Evolutionary conservation across 306 rosid species (phyloP).

Genomic region (Gastrolobium bilobum): DNA sequence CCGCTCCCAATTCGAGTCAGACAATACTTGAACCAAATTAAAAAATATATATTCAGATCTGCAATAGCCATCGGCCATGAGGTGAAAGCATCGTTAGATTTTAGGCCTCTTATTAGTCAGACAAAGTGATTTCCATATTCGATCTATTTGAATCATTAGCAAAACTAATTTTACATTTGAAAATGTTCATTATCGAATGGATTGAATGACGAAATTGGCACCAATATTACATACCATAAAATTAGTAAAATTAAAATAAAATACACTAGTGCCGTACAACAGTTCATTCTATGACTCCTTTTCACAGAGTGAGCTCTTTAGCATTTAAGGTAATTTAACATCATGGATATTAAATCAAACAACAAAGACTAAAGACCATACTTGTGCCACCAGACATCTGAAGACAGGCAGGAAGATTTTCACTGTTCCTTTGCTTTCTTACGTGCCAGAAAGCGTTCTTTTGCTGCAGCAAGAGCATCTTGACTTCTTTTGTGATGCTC

Average conservation of each 20-base stretch:
- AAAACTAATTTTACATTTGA: neutral
- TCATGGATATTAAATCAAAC: constrained; percentile 25
- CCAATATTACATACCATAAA: constrained; percentile 16
- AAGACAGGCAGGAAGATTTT: constrained; percentile 36
- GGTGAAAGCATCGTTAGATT: neutral
- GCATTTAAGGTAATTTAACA: constrained; percentile 34
- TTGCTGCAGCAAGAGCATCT: constrained; percentile 79
- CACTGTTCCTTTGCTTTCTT: constrained; percentile 71
- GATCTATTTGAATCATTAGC: neutral
- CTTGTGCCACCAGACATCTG: neutral
- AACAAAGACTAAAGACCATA: neutral
- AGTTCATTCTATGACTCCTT: constrained; percentile 17
- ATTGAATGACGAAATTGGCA: neutral
- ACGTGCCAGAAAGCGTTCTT: constrained; percentile 83
- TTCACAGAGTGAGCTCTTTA: constrained; percentile 26
- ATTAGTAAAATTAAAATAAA: constrained; percentile 17
- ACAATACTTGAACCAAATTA: too few relatives aligned
- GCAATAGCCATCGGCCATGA: too few relatives aligned
- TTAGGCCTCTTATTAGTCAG: neutral
- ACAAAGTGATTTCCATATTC: neutral
- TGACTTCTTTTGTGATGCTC: constrained; percentile 81
- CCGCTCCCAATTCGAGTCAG: too few relatives aligned
- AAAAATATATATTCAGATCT: too few relatives aligned
- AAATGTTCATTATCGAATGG: neutral
- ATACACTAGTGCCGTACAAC: neutral